Percentiles rank a stretch among this genome's conserved stretches.
Evolutionary conservation across 176 grass and related monocot species (phyloP).

Genomic region (Triticum aestivum): IWGSC_CS_RefSeq_v2.1 NC_057799.1:69206060-69206559

Average conservation of each 20-base stretch:
- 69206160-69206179: background rate
- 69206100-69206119: background rate
- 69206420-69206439: background rate
- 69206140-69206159: background rate
- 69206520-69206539: background rate
- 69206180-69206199: background rate
- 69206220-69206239: conserved; percentile 3
- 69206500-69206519: background rate
- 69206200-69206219: background rate
- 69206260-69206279: background rate
- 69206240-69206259: background rate
- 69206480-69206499: background rate
- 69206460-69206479: background rate
- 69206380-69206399: conserved; percentile 22
- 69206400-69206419: background rate
- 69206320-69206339: conserved; percentile 36
- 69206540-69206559: background rate
- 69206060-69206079: background rate
- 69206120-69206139: background rate
- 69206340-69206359: background rate
- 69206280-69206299: background rate
- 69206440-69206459: background rate
- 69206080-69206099: conserved; percentile 1
- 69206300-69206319: background rate
- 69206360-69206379: conserved; percentile 22